phyloP scores from a whole-genome alignment of 257 asterid species.

The Solanum corneliomulleri region DNA sequence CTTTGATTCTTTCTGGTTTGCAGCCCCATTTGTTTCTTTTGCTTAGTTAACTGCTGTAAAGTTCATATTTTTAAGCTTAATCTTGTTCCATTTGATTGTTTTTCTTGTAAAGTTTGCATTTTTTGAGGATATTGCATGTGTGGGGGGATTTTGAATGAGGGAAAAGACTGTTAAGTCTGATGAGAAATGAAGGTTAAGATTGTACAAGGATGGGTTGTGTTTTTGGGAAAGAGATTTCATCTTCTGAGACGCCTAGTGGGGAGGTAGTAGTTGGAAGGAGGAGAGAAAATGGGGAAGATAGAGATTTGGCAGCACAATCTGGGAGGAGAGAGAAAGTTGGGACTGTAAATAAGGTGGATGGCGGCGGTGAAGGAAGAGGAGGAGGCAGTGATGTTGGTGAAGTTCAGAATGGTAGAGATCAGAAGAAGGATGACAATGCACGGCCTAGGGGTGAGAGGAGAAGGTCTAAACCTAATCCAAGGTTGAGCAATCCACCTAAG shows the following conservation, averaged over 20 bases:
- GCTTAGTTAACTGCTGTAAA: background rate
- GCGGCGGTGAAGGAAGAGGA: conserved; percentile 1
- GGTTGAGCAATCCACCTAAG: conserved; percentile 75
- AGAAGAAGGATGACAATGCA: conserved; percentile 28
- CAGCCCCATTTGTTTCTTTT: conserved; percentile 8
- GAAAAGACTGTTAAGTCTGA: conserved; percentile 16
- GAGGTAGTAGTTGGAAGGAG: conserved; percentile 37
- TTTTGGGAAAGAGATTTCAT: conserved; percentile 62
- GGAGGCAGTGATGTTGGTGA: conserved; percentile 26
- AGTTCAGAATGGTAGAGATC: conserved; percentile 41
- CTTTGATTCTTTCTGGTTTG: background rate
- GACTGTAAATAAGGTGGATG: conserved; percentile 28
- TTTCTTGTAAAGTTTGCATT: background rate
- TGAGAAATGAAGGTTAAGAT: conserved; percentile 63
- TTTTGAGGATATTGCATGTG: conserved; percentile 16
- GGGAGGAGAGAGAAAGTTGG: conserved; percentile 59
- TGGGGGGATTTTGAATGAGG: conserved; percentile 23
- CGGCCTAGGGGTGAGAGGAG: conserved; percentile 53
- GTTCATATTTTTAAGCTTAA: background rate
- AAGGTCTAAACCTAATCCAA: conserved; percentile 67
- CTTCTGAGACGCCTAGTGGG: conserved; percentile 40
- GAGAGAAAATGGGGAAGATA: conserved; percentile 28
- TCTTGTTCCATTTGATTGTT: background rate
- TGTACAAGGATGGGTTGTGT: conserved; percentile 82
- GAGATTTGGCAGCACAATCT: conserved; percentile 37